phyloP scores from a whole-genome alignment of 1,284 basidiomycete genomes.

The Vanrija sp. region DNA sequence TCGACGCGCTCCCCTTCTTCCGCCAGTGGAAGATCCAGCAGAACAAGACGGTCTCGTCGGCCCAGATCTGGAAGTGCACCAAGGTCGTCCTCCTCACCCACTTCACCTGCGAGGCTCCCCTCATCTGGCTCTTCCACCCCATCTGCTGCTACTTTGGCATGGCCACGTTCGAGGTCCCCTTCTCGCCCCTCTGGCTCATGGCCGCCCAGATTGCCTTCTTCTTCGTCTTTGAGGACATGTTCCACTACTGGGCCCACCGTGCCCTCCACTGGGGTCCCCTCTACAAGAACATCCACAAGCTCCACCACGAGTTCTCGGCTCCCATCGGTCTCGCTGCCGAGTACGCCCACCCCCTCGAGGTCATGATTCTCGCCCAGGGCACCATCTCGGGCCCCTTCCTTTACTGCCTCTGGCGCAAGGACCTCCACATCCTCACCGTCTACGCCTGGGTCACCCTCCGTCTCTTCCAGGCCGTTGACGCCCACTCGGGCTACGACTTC shows the following conservation, averaged over 20 bases:
- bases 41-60: slow-evolving; percentile 68
- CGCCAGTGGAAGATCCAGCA: slow-evolving; percentile 92
- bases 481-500: slow-evolving; percentile 97
- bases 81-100: slow-evolving; percentile 92
- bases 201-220: slow-evolving; percentile 79
- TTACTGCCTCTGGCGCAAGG: slow-evolving; percentile 59
- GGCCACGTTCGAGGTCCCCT: slow-evolving; percentile 82
- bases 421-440: slow-evolving; percentile 74
- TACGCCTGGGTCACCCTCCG: slow-evolving; percentile 89
- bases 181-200: slow-evolving; percentile 69
- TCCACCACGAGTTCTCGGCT: slow-evolving; percentile 95
- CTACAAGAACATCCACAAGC: slow-evolving; percentile 97
- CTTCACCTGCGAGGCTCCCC: slow-evolving; percentile 89
- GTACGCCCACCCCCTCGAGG: slow-evolving; percentile 92
- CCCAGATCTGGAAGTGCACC: slow-evolving; percentile 94
- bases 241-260: slow-evolving; percentile 77
- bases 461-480: slow-evolving; percentile 95
- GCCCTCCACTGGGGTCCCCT: slow-evolving; percentile 83
- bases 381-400: slow-evolving; percentile 84
- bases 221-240: slow-evolving; percentile 94
- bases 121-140: slow-evolving; percentile 98
- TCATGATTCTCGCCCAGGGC: slow-evolving; percentile 79
- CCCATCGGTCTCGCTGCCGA: slow-evolving; percentile 97
- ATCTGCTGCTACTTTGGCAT: slow-evolving; percentile 86
- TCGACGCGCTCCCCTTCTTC: slow-evolving; percentile 92